These are phyloP conservation scores for Yamadazyma laniorum DNA, from an alignment of 805 yeast species.

Conservation along the genomic window DNA sequence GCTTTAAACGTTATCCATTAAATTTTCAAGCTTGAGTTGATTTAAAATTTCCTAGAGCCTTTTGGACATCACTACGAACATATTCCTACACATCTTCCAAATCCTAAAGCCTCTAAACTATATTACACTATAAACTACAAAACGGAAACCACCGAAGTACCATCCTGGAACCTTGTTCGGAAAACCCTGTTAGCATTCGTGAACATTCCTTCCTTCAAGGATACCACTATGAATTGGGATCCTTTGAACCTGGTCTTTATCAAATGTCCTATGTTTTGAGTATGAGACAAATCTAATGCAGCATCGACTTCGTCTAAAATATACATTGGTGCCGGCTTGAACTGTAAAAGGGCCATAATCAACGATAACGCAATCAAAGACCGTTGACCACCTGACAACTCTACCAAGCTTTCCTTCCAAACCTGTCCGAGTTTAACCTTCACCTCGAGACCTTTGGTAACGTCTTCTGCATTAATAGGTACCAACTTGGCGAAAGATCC, in stretches of 20 bases:
- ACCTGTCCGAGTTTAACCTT: conserved; percentile 85
- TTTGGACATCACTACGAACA: too few species aligned
- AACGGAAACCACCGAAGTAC: conserved; percentile 86
- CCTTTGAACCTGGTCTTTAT: conserved; percentile 94
- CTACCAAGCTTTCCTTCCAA: conserved; percentile 95
- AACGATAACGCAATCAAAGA: conserved; percentile 90
- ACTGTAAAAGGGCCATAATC: conserved; percentile 87
- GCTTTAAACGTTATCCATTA: too few species aligned
- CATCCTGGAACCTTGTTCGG: conserved; percentile 92
- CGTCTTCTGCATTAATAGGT: conserved; percentile 74
- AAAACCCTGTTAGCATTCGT: conserved; percentile 94
- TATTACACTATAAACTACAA: conserved; percentile 24
- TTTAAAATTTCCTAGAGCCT: too few species aligned
- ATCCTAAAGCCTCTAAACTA: too few species aligned
- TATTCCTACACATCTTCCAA: too few species aligned
- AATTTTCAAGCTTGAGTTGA: too few species aligned
- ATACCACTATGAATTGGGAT: conserved; percentile 93
- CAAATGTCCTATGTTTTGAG: conserved; percentile 95
- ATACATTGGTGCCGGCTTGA: conserved; percentile 98
- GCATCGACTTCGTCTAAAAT: conserved; percentile 98
- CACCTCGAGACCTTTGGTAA: conserved; percentile 87
- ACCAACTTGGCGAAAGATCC: conserved; percentile 87
- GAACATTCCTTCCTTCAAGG: conserved; percentile 97
- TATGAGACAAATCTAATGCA: conserved; percentile 93
- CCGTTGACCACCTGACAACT: conserved; percentile 95